Percentiles rank a stretch among this genome's conserved stretches.
Evolutionary conservation across 257 asterid species (phyloP).

Genomic region (Solanum verrucosum): DNA sequence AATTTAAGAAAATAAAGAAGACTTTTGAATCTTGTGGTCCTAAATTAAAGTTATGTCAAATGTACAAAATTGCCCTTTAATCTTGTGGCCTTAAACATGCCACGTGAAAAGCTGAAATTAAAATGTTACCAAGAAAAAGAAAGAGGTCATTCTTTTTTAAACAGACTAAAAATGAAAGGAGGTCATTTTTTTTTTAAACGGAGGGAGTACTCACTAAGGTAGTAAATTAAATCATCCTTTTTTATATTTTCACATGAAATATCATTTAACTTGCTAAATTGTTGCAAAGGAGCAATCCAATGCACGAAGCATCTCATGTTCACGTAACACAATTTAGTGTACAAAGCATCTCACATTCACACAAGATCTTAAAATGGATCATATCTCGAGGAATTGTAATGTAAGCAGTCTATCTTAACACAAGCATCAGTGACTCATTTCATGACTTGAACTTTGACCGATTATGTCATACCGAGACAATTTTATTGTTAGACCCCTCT

Average conservation of each 20-base stretch:
- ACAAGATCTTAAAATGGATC: background rate
- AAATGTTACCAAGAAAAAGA: too few species aligned
- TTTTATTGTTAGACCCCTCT: background rate
- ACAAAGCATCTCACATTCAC: background rate
- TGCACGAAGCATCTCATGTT: background rate
- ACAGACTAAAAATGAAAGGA: too few species aligned
- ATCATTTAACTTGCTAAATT: background rate
- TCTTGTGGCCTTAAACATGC: too few species aligned
- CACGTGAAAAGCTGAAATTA: too few species aligned
- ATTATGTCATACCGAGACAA: background rate
- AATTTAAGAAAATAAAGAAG: too few species aligned
- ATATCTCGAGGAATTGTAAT: background rate
- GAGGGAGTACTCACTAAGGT: too few species aligned
- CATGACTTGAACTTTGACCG: background rate
- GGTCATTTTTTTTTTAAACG: too few species aligned
- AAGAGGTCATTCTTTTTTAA: too few species aligned
- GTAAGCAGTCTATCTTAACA: background rate
- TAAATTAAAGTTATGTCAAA: too few species aligned
- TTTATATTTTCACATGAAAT: background rate
- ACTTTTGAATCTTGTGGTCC: too few species aligned
- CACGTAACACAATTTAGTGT: background rate
- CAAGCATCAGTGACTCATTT: background rate
- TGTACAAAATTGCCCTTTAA: too few species aligned
- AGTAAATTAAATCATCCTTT: background rate
- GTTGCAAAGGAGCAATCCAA: rapidly evolving